Conservation (phyloP, 1,284 basidiomycete genomes). For the Stereum hirsutum region DNA sequence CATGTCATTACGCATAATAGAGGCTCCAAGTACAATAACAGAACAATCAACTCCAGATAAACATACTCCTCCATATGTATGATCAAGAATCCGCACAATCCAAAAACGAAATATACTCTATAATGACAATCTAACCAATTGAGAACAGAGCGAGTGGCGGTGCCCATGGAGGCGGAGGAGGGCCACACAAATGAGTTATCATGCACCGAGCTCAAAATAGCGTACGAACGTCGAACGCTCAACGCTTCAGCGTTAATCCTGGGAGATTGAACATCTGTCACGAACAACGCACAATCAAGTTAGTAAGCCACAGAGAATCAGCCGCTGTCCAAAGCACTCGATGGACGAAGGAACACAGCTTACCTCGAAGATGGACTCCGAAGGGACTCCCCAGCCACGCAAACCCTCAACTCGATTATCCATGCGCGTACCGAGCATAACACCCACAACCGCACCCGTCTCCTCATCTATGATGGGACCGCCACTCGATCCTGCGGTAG, state of each 20-base stretch:
- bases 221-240: not conserved
- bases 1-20: no score
- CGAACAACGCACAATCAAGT: not conserved
- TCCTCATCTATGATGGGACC: slow-evolving; percentile 62
- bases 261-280: slow-evolving; percentile 12
- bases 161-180: no score
- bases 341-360: slow-evolving; percentile 5
- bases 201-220: no score
- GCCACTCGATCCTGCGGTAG: slow-evolving; percentile 62
- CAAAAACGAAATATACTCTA: no score
- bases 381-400: slow-evolving; percentile 61
- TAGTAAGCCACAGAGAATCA: not conserved
- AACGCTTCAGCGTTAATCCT: slow-evolving; percentile 17
- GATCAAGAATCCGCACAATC: no score
- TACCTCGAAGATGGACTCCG: slow-evolving; percentile 63
- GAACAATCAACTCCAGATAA: no score
- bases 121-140: no score
- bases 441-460: slow-evolving; percentile 58
- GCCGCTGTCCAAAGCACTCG: not conserved
- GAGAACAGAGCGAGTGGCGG: no score
- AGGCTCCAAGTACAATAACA: no score
- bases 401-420: slow-evolving; percentile 46
- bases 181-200: no score
- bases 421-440: slow-evolving; percentile 58
- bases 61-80: no score